Base-by-base conservation (phyloP, 1,139 yeast species). In the Nakaseomyces bracarensis region DNA sequence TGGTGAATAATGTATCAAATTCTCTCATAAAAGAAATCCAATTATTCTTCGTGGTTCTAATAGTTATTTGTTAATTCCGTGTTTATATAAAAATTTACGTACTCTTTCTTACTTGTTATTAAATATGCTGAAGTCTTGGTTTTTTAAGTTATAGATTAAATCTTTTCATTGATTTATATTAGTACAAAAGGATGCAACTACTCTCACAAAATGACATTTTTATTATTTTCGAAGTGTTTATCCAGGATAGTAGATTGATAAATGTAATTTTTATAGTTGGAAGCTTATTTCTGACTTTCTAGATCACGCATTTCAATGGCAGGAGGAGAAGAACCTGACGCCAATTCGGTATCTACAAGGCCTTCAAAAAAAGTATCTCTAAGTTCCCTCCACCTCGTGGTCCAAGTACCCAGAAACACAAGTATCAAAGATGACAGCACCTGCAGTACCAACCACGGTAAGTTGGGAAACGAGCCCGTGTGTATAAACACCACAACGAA, bases 281-380 rank as follows among this genome's bases (percentile, higher is more conserved):
- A n/a, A n/a, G n/a, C n/a, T 22, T 23, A 54, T 26, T 38, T 41
- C 43, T 58, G 64, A 29, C 56, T 56, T 35, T 61, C 65, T 33
- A 61, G 37, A 40, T 61, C 64, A 39, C 50, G 56, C 53, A 61
- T 43, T 44, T 55, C 57, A 20, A 58, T 46, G 8, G 51, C 42
- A 56, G 22, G 56, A 46, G 16, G 50, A 38, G 42, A 23, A n/a
- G 36, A 27, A 14, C 26, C 27, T 18, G 13, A 30, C 29, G 23
- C 38, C 31, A 26, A 46, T 16, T 42, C 46, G 42, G 74, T 71
- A 49, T 81, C 91, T 36, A 77, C 71, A 69, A 82, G 69, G 21
- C 84, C 81, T 46, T 86, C 94, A 54, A 91, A 91, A 57, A 89
- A 91, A 0, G 96, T 85, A 26, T 85, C 84, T 52, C 93, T 69